A percentile compares a stretch with the other conserved stretches of the same genome.
Evolutionary conservation across 306 rosid species (phyloP).

Genomic region (Trifolium repens): DNA sequence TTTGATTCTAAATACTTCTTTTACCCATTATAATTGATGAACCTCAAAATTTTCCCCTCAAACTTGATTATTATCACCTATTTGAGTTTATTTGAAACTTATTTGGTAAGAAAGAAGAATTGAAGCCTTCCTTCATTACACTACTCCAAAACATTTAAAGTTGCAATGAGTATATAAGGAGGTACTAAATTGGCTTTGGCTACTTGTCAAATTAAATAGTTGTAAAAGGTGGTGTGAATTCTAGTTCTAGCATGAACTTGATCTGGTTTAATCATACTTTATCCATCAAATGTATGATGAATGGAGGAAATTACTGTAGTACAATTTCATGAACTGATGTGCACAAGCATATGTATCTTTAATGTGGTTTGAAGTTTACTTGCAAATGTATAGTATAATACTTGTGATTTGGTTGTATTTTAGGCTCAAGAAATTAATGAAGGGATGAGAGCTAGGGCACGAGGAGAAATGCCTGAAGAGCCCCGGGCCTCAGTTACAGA

Average conservation of each 20-base stretch:
- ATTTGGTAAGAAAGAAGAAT: conserved; percentile 7
- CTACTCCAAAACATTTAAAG: neutral
- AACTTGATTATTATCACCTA: conserved; percentile 12
- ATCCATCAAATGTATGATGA: conserved; percentile 25
- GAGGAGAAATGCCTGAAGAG: conserved; percentile 71
- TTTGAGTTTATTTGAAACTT: conserved; percentile 16
- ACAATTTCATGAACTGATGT: conserved; percentile 27
- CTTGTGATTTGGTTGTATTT: conserved; percentile 41
- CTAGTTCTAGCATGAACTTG: conserved; percentile 12
- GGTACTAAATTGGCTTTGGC: conserved; percentile 8
- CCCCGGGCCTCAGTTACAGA: conserved; percentile 58
- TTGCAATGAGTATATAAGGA: too few relatives aligned
- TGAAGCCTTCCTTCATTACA: neutral
- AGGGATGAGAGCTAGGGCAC: conserved; percentile 72
- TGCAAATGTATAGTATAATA: conserved; percentile 26
- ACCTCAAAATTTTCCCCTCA: neutral
- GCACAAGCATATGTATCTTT: conserved; percentile 34
- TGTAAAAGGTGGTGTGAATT: neutral
- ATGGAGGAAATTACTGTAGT: conserved; percentile 28
- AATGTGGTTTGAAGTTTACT: conserved; percentile 23
- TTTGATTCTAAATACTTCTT: conserved; percentile 20
- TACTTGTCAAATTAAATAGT: neutral
- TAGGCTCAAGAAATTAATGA: conserved; percentile 83
- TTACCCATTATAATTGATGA: neutral
- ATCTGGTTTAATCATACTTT: conserved; percentile 21